phyloP scores from a whole-genome alignment of 2,329 filamentous ascomycete species.

The Gyromitra esculenta region DNA sequence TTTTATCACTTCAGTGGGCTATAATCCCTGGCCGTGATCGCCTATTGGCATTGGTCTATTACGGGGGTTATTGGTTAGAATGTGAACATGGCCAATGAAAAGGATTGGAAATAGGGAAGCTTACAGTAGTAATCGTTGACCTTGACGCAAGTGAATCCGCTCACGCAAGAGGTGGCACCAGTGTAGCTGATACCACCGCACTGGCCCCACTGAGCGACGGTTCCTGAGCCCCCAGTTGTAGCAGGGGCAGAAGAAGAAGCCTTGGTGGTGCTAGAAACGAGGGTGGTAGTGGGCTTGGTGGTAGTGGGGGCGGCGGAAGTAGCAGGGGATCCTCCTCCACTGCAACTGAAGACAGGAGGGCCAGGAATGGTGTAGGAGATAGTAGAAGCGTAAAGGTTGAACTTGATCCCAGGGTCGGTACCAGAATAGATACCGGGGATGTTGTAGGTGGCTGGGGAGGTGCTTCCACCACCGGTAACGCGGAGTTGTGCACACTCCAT shows the following conservation, averaged over 20 bases:
- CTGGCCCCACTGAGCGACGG: conserved; percentile 48
- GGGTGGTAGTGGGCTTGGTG: conserved; percentile 2
- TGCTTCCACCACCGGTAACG: conserved; percentile 55
- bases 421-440: conserved; percentile 57
- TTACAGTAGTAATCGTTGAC: conserved; percentile 55
- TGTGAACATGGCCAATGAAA: not conserved
- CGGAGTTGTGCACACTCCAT: conserved; percentile 58
- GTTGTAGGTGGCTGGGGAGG: conserved; percentile 56
- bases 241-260: not conserved
- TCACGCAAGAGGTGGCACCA: conserved; percentile 52
- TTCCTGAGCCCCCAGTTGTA: conserved; percentile 31
- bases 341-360: conserved; percentile 58
- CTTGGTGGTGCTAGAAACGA: conserved; percentile 25
- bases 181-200: conserved; percentile 42
- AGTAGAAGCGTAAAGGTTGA: conserved; percentile 60
- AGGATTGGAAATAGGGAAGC: not conserved
- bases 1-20: no score
- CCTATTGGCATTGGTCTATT: conserved; percentile 48
- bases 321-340: conserved; percentile 47
- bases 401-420: conserved; percentile 56
- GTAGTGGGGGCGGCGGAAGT: conserved; percentile 31
- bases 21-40: conserved; percentile 4
- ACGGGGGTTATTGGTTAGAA: not conserved
- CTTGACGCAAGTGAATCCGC: conserved; percentile 50
- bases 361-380: conserved; percentile 62